Conservation (phyloP, 176 grass and related monocot species). For the Guadua angustifolia region DNA sequence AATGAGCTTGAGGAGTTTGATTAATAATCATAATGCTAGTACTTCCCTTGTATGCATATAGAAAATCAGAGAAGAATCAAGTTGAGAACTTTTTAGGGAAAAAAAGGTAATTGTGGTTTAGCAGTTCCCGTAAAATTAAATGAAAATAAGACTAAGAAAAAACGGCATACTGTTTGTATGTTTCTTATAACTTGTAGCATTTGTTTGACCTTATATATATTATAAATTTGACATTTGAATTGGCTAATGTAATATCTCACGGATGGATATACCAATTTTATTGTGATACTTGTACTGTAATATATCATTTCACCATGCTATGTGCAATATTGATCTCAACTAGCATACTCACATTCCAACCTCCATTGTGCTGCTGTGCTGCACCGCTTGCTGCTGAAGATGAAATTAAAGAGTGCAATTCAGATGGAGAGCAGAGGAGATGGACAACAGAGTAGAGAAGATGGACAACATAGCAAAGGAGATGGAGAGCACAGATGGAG, state of each 20-base stretch:
- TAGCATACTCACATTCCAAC: background rate
- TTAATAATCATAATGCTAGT: background rate
- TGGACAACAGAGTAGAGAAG: too few species aligned
- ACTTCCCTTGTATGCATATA: background rate
- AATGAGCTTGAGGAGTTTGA: background rate
- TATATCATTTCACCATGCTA: background rate
- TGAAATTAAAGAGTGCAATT: too few species aligned
- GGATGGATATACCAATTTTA: background rate
- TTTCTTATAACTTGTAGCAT: constrained; percentile 8
- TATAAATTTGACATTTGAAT: constrained; percentile 2
- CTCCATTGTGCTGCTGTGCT: too few species aligned
- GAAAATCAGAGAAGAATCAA: background rate
- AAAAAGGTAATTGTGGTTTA: background rate
- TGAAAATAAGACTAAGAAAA: background rate
- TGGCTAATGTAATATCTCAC: constrained; percentile 10
- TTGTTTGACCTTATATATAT: background rate
- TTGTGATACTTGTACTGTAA: background rate
- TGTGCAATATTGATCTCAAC: background rate
- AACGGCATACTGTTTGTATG: background rate
- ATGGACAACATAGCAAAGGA: too few species aligned
- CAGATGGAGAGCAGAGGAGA: too few species aligned
- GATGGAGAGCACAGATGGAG: too few species aligned
- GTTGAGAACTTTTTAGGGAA: background rate
- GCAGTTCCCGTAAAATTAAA: background rate
- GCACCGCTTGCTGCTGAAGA: too few species aligned